Evolutionary conservation across 345 rosid species (phyloP), one percentile per base, ranked within the genome.

Genomic region (Citrus hindsii): DNA sequence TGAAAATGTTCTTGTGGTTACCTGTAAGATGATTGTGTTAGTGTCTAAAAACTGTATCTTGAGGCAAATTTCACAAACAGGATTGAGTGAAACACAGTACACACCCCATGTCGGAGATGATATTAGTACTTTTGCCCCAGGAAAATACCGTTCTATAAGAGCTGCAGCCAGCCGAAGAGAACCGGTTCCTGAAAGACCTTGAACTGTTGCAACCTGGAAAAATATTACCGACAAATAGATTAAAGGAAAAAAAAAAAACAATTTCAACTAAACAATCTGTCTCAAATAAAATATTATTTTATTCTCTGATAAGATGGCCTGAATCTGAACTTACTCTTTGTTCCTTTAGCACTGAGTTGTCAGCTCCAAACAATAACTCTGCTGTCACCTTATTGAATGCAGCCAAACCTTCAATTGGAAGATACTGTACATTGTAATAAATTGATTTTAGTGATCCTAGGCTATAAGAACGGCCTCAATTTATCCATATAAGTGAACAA

Each of bases 181-280:
- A 77, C 99, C 99, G 28, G 99, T 96, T 66, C 98, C 99, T 3
- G 98, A 96, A 76, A 96, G 99, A 78, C 99, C 96, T 78, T 96
- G 99, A 82, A 96, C 90, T 7, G 99, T 96, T 76, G 99, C 99
- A 75, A 96, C 93, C 99, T 96, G 87, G 46, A 84, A 72, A 78
- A 30, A 28, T 4, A 61, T 62, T 62, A 33, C 73, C 60, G 8
- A 32, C 25, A 72, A 73, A 69, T 30, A 25, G 53, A 55, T 71
- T 42, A 40, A 42, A 22, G 40, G 30, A 42, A 5, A 71, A 72
- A 67, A 9, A 10, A 55, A 32, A 1, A 10, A 8, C 13, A 25
- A 46, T 71, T 35, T 82, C 37, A 59, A 7, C 40, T 28, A 58
- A 70, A 68, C 19, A 58, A 13, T 78, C 56, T 30, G 37, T 30